phyloP scores from a whole-genome alignment of 345 rosid species.

The Eucalyptus dawsonii region DNA sequence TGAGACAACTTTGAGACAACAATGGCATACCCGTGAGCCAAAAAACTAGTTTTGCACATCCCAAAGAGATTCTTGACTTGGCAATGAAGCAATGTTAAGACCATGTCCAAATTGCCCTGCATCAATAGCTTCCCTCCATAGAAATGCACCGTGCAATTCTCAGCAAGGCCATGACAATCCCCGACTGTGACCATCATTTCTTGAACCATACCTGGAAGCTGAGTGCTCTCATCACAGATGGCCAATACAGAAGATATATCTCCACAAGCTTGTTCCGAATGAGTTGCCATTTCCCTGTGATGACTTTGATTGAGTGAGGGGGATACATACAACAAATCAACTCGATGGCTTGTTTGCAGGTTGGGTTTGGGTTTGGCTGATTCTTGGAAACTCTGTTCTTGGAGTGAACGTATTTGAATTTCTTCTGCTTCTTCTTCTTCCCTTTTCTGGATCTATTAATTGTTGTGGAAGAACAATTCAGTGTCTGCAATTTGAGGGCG shows the following conservation, averaged over 20 bases:
- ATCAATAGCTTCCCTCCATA: slow-evolving; percentile 84
- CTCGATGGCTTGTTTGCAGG: no score
- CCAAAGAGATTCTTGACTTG: slow-evolving; percentile 42
- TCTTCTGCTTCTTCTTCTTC: no score
- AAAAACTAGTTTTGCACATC: slow-evolving; percentile 52
- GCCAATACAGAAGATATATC: slow-evolving; percentile 33
- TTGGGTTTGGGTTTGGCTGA: no score
- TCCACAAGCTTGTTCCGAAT: slow-evolving; percentile 59
- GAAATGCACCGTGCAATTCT: slow-evolving; percentile 52
- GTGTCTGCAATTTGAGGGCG: background rate
- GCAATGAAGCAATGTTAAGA: slow-evolving; percentile 34
- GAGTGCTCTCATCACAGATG: slow-evolving; percentile 19
- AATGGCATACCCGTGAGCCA: background rate
- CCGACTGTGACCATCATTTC: slow-evolving; percentile 23
- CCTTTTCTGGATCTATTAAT: no score
- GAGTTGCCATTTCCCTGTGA: slow-evolving; percentile 51
- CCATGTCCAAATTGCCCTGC: slow-evolving; percentile 80
- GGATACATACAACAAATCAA: background rate
- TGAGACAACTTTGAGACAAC: no score
- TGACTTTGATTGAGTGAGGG: slow-evolving; percentile 34
- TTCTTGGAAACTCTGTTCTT: no score
- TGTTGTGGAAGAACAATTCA: no score
- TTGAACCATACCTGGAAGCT: slow-evolving; percentile 26
- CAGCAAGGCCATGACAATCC: slow-evolving; percentile 53
- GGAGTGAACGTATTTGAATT: no score